Evolutionary conservation across 2,329 filamentous ascomycete species (phyloP).

Genomic region (Cytospora paraplurivora): DNA sequence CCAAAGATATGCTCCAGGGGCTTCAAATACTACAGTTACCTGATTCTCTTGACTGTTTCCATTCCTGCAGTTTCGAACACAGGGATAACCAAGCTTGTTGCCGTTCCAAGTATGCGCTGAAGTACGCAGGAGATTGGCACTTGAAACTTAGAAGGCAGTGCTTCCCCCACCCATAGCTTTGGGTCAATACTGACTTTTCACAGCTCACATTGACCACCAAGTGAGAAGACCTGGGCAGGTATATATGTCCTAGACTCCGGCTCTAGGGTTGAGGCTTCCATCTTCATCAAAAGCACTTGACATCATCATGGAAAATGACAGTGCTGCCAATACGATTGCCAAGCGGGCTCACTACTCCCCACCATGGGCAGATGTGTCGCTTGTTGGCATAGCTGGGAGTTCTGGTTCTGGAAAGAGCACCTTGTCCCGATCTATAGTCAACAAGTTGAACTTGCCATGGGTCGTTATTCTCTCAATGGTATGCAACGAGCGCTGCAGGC

Average conservation of each 20-base stretch:
- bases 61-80: not conserved
- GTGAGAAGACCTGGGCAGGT: not conserved
- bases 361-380: conserved; percentile 94
- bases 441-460: conserved; percentile 89
- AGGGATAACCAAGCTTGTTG: not conserved
- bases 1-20: not conserved
- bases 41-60: not conserved
- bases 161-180: not conserved
- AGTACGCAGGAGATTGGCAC: not conserved
- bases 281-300: conserved; percentile 1
- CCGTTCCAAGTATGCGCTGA: not conserved
- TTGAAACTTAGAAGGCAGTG: not conserved
- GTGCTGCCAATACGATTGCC: conserved; percentile 47
- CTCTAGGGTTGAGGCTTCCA: not conserved
- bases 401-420: conserved; percentile 96
- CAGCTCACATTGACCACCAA: not conserved
- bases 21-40: not conserved
- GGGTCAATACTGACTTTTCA: conserved; percentile 13
- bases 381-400: conserved; percentile 93
- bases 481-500: conserved; percentile 37
- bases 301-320: conserved; percentile 30
- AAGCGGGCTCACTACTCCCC: conserved; percentile 79
- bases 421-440: conserved; percentile 87
- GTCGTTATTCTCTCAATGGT: conserved; percentile 98
- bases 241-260: not conserved